phyloP scores from a whole-genome alignment of 2,329 filamentous ascomycete genomes.

The Botrytis deweyae region DNA sequence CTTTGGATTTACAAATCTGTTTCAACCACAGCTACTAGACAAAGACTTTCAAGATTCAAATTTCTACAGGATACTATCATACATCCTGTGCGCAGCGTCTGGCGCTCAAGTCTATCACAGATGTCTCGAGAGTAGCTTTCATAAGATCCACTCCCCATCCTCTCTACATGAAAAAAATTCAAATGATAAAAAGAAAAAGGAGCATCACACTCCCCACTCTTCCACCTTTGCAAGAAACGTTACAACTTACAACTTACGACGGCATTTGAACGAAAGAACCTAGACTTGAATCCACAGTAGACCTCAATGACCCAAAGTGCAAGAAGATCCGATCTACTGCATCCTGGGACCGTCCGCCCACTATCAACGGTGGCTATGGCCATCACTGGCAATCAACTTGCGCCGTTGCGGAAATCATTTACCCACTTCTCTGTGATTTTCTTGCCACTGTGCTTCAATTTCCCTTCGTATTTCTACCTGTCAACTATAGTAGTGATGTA shows the following conservation, averaged over 20 bases:
- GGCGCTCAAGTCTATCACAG: not conserved
- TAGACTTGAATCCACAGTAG: not conserved
- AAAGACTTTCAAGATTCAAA: not conserved
- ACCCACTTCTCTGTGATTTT: not conserved
- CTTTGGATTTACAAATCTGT: not conserved
- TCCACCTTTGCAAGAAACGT: not conserved
- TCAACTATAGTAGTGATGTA: not conserved
- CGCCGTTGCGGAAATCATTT: not conserved
- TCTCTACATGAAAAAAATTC: not conserved
- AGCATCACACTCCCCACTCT: not conserved
- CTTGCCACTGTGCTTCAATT: not conserved
- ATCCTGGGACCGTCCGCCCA: constrained; percentile 4
- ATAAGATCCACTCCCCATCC: not conserved
- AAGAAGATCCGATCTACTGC: constrained; percentile 15
- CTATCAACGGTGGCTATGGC: constrained; percentile 5
- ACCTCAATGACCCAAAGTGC: not conserved
- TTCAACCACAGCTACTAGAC: not conserved
- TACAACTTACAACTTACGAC: not conserved
- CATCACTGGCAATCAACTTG: not conserved
- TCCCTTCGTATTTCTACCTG: not conserved
- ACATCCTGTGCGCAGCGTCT: not conserved
- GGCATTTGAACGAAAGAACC: not conserved
- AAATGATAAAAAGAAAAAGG: not conserved
- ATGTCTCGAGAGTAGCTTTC: not conserved
- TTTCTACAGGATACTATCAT: not conserved